Conservation (phyloP, 129 eudicot species). For the Cynara cardunculus region DNA sequence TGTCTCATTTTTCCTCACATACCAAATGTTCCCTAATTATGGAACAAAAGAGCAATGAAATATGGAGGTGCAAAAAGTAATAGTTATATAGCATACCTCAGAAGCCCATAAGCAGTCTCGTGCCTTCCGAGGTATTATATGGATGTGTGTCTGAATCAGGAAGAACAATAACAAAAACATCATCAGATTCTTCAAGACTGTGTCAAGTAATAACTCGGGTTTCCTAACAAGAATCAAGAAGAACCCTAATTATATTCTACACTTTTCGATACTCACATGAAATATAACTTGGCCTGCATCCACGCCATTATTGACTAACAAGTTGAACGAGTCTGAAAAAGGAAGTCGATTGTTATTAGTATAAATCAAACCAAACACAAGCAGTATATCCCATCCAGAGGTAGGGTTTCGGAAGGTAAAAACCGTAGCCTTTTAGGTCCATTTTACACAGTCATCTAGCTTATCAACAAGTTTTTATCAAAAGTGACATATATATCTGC, state of each 20-base stretch:
- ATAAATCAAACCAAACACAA: not conserved
- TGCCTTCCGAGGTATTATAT: constrained; percentile 87
- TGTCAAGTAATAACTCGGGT: not conserved
- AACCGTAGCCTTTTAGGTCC: not conserved
- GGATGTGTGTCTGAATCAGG: constrained; percentile 78
- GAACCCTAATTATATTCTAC: not conserved
- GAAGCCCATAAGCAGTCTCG: constrained; percentile 93
- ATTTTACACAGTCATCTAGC: not conserved
- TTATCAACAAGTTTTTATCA: not conserved
- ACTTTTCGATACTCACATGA: constrained; percentile 59
- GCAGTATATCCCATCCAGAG: not conserved
- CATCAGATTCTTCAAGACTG: not conserved
- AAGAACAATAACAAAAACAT: constrained; percentile 3
- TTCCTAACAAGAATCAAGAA: not conserved
- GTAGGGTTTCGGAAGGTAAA: not conserved
- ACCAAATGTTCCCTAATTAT: not conserved
- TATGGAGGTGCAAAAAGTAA: not conserved
- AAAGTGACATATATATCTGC: not conserved
- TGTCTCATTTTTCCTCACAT: not conserved
- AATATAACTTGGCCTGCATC: constrained; percentile 96
- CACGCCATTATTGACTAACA: constrained; percentile 87
- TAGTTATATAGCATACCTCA: constrained; percentile 53
- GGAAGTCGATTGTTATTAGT: not conserved
- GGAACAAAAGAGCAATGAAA: not conserved
- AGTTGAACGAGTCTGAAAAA: constrained; percentile 81